Percentiles rank a stretch among this genome's conserved stretches.
These are phyloP conservation scores for Yamadazyma philogaea DNA, from an alignment of 805 yeast genomes.

Conservation along the genomic window DNA sequence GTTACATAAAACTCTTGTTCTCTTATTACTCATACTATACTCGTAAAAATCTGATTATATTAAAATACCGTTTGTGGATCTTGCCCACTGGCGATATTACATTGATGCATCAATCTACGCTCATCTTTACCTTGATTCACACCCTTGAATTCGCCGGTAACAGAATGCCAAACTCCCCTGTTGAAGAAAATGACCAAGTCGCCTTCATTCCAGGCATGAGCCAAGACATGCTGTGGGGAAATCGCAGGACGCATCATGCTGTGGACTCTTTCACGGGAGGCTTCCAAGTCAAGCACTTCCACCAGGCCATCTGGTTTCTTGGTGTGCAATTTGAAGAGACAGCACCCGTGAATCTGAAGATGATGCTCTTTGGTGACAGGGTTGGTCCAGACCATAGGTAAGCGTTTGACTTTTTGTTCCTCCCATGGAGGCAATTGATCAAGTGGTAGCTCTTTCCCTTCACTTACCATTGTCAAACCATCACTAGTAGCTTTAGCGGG, in stretches of 20 bases:
- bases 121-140: constrained; percentile 54
- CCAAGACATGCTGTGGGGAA: constrained; percentile 66
- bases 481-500: constrained; percentile 80
- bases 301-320: constrained; percentile 51
- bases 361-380: constrained; percentile 82
- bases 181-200: constrained; percentile 84
- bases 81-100: constrained; percentile 79
- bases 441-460: constrained; percentile 65
- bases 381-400: constrained; percentile 91
- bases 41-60: background rate
- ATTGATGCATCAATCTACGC: constrained; percentile 86
- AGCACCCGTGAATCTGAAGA: constrained; percentile 85
- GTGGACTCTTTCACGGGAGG: constrained; percentile 72
- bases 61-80: constrained; percentile 48
- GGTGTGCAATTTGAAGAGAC: constrained; percentile 62
- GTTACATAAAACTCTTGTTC: background rate
- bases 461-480: constrained; percentile 82
- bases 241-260: constrained; percentile 83
- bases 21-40: background rate
- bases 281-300: constrained; percentile 53
- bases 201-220: constrained; percentile 81
- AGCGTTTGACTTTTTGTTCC: constrained; percentile 65
- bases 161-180: constrained; percentile 90
- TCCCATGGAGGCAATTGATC: constrained; percentile 83
- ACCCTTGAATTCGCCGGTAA: constrained; percentile 77